A percentile compares a stretch with the other conserved stretches of the same genome.
These are phyloP conservation scores for Cornus controversa DNA, from an alignment of 148 eudicot genomes.

Conservation along the genomic window DNA sequence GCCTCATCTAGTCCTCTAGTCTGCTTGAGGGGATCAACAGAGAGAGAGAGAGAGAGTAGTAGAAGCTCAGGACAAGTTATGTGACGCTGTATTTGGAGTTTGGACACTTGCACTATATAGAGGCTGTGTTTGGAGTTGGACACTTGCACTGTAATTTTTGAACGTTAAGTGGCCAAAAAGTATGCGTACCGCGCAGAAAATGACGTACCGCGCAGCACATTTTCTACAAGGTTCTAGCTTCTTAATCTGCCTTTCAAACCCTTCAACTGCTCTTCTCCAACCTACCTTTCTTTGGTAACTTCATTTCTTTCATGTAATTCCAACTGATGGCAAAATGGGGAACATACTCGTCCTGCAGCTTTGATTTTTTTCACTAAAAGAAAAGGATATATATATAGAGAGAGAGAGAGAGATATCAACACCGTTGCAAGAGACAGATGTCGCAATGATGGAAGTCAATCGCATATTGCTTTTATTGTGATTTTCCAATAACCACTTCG, in stretches of 20 bases:
- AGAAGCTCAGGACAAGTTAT: background rate
- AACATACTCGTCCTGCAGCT: background rate
- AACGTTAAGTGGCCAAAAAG: background rate
- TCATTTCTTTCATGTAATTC: background rate
- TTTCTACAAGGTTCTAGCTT: conserved; percentile 6
- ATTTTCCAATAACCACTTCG: no score
- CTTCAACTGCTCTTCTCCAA: conserved; percentile 7
- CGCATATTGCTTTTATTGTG: no score
- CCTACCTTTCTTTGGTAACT: background rate
- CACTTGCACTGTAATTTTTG: background rate
- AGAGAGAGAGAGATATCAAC: no score
- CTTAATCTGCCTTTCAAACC: conserved; percentile 18
- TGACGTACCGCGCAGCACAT: no score
- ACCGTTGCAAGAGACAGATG: no score
- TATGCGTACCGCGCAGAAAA: no score
- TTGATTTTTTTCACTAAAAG: no score
- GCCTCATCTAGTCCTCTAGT: conserved; percentile 10
- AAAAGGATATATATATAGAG: no score
- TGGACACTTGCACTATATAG: background rate
- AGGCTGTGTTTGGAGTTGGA: background rate
- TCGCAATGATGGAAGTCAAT: no score
- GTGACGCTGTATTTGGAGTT: background rate
- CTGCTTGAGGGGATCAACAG: background rate
- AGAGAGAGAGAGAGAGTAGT: background rate
- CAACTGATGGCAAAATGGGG: background rate